phyloP scores from a whole-genome alignment of 2,329 filamentous ascomycete species.

The Chrysoporthe puriensis region DNA sequence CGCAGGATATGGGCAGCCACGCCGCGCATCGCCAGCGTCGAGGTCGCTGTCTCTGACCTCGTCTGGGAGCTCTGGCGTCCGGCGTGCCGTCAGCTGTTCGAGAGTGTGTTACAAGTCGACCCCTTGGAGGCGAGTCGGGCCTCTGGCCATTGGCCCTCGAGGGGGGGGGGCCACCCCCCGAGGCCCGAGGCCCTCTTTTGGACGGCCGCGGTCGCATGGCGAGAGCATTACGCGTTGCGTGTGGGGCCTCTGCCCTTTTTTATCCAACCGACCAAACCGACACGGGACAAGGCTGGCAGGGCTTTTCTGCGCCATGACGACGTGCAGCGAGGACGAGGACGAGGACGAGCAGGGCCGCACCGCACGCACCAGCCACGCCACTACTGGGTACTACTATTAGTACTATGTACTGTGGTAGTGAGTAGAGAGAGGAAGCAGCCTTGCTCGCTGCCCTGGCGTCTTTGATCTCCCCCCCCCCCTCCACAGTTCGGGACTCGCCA shows the following conservation, averaged over 20 bases:
- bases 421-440: too few relatives aligned
- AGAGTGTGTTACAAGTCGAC: conserved; percentile 3
- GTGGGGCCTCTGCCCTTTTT: conserved; percentile 12
- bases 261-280: background rate
- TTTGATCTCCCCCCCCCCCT: background rate
- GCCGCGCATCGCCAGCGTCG: background rate
- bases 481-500: background rate
- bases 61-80: background rate
- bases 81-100: background rate
- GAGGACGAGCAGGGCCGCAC: too few relatives aligned
- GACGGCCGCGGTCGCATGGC: background rate
- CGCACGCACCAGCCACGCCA: conserved; percentile 12
- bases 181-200: background rate
- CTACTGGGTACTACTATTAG: too few relatives aligned
- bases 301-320: conserved; percentile 20
- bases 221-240: conserved; percentile 24
- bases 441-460: background rate
- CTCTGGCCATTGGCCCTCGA: background rate
- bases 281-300: background rate
- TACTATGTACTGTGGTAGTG: too few relatives aligned
- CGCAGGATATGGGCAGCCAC: background rate
- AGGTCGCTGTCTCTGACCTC: background rate
- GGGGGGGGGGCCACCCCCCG: background rate
- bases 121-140: background rate
- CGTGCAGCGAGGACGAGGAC: background rate